Base-by-base conservation (phyloP, 345 rosid genomes). In the Citrus medica region DNA sequence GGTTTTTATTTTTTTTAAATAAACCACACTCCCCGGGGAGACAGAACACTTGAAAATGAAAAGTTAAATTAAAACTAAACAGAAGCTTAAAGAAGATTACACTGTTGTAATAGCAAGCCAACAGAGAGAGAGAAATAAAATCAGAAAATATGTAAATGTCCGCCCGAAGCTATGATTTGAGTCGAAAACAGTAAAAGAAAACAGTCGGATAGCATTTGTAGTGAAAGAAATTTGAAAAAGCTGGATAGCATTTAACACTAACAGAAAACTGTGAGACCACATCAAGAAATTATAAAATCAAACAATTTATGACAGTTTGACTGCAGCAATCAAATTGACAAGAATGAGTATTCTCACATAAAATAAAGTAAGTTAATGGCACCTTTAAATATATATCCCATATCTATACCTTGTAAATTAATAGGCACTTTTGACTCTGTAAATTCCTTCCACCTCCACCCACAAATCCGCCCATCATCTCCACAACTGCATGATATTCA, bases 401-500 rank as follows among this genome's bases (percentile, higher is more conserved):
- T 8, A 22, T 46, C 62, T 37, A 32, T 79, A 93, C 98, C 98
- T 90, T 89, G 85, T 69, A 79, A 71, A 64, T 35, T 76, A 66
- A 82, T 56, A 74, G 91, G 85, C 51, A 42, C 83, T 60, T 89
- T 87, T 8, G 89, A 81, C 73, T 83, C 82, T 5, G 35, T 4
- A 81, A 89, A 82, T 72, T 91, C 92, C 74, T 81, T 90, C 99
- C 99, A 94, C 66, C 79, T 89, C 98, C 99, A 96, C 80, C 99
- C 99, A 24, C 90, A 78, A 76, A 96, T 88, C 81, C 89, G 82
- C 46, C 99, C 99, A 87, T 96, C 98, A 80, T 96, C 99, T 56
- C 99, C 98, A 83, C 99, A 96, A 77, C 99, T 96, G 73, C 79
- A 87, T 9, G 58, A 76, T 40, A 35, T 25, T 5, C 71, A 76